Evolutionary conservation across 768 basidiomycete species (phyloP).

Genomic region (Tricholoma matsutake): DNA sequence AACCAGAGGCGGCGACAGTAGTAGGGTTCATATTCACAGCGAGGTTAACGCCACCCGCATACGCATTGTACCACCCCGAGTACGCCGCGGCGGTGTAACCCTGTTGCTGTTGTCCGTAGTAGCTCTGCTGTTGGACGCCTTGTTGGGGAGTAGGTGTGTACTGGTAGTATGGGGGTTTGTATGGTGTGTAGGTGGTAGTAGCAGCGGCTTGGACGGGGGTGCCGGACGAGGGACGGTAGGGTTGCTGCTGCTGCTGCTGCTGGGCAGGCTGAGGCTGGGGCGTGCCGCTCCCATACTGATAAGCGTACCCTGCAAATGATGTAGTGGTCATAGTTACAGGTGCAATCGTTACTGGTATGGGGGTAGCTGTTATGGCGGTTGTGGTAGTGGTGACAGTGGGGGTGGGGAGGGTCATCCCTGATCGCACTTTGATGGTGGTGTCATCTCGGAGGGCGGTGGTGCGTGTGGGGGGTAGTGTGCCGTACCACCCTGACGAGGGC

Average conservation of each 20-base stretch:
- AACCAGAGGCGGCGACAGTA: slow-evolving; percentile 23
- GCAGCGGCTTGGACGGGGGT: background rate
- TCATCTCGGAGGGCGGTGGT: slow-evolving; percentile 70
- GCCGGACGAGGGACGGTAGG: slow-evolving; percentile 11
- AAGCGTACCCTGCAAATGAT: slow-evolving; percentile 34
- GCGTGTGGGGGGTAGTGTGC: slow-evolving; percentile 59
- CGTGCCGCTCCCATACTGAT: slow-evolving; percentile 25
- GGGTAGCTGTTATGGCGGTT: slow-evolving; percentile 21
- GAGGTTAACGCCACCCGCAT: slow-evolving; percentile 17
- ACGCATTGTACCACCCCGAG: slow-evolving; percentile 32
- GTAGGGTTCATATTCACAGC: slow-evolving; percentile 11
- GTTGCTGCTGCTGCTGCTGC: slow-evolving; percentile 17
- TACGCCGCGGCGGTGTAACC: slow-evolving; percentile 31
- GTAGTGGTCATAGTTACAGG: slow-evolving; percentile 12
- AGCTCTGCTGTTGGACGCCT: slow-evolving; percentile 26
- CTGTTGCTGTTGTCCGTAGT: slow-evolving; percentile 37
- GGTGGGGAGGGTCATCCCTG: slow-evolving; percentile 26
- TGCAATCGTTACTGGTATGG: slow-evolving; percentile 19
- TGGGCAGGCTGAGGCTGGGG: slow-evolving; percentile 10
- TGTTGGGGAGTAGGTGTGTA: slow-evolving; percentile 9
- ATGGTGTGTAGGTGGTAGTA: slow-evolving; percentile 28
- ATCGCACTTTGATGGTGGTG: slow-evolving; percentile 60
- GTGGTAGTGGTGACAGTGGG: slow-evolving; percentile 16
- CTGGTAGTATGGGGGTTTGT: slow-evolving; percentile 29
- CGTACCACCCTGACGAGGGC: slow-evolving; percentile 67